Evolutionary conservation across 2,329 filamentous ascomycete genomes (phyloP).

Genomic region (Hypoxylon sp.): DNA sequence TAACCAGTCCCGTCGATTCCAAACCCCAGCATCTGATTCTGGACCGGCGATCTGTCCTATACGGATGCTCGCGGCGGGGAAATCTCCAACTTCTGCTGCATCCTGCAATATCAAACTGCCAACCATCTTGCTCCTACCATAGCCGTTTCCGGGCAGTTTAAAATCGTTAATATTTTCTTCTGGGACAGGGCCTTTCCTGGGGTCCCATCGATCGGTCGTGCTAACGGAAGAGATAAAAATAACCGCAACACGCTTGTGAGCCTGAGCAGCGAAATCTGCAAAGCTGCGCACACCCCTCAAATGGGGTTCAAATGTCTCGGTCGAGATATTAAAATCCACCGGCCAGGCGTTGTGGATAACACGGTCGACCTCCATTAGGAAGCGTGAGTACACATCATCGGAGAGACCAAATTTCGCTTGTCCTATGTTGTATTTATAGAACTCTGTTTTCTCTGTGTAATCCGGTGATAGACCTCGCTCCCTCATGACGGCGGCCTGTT

Average conservation of each 20-base stretch:
- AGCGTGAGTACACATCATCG: constrained; percentile 53
- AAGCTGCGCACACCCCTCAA: constrained; percentile 66
- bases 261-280: constrained; percentile 57
- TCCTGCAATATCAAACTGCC: constrained; percentile 60
- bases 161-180: constrained; percentile 57
- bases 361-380: constrained; percentile 59
- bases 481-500: constrained; percentile 56
- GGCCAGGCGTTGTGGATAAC: constrained; percentile 70
- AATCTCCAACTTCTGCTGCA: constrained; percentile 53
- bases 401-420: constrained; percentile 64
- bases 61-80: constrained; percentile 59
- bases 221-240: constrained; percentile 62
- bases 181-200: constrained; percentile 52
- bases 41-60: constrained; percentile 65
- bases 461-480: constrained; percentile 57
- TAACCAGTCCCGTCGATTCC: constrained; percentile 71
- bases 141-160: constrained; percentile 54
- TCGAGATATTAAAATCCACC: constrained; percentile 67
- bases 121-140: constrained; percentile 61
- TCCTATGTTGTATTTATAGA: constrained; percentile 66
- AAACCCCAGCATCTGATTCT: constrained; percentile 58
- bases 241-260: constrained; percentile 56
- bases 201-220: constrained; percentile 56
- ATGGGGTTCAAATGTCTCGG: constrained; percentile 65
- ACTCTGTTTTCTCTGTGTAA: constrained; percentile 57